phyloP scores from a whole-genome alignment of 108 stramenopile genomes.

The Parmales sp. region DNA sequence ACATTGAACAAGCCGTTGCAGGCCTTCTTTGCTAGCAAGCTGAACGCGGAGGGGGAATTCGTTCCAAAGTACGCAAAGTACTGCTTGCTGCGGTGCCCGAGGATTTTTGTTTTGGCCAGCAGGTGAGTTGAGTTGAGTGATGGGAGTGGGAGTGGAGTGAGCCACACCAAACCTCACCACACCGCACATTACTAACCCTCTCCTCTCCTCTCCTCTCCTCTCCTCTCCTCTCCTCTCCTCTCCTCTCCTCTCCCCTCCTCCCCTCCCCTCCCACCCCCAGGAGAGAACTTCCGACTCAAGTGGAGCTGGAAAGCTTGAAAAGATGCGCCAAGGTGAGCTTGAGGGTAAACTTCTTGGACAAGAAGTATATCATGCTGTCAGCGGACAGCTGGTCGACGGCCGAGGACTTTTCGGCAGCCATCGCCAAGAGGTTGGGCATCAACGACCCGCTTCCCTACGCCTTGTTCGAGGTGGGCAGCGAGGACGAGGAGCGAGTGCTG shows the following conservation, averaged over 20 bases:
- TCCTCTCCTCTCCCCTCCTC: too few relatives aligned
- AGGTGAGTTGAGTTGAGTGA: too few relatives aligned
- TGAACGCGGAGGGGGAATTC: neutral
- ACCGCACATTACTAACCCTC: too few relatives aligned
- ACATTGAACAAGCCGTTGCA: constrained; percentile 11
- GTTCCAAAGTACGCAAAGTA: constrained; percentile 18
- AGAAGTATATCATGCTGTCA: constrained; percentile 11
- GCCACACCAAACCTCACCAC: too few relatives aligned
- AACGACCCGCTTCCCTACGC: constrained; percentile 9
- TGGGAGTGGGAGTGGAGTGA: too few relatives aligned
- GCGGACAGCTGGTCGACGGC: constrained; percentile 22
- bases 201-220: too few relatives aligned
- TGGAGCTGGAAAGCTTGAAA: constrained; percentile 22
- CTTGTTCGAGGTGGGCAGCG: constrained; percentile 21
- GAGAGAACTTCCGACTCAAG: constrained; percentile 17
- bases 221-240: too few relatives aligned
- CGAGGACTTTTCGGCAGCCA: constrained; percentile 8
- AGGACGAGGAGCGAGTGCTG: constrained; percentile 27
- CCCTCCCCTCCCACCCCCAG: too few relatives aligned
- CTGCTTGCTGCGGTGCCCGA: neutral
- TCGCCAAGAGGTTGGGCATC: constrained; percentile 11
- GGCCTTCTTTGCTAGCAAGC: neutral
- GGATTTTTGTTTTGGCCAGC: constrained; percentile 15
- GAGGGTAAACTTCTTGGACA: constrained; percentile 27
- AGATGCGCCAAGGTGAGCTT: neutral